phyloP scores from a whole-genome alignment of 2,329 filamentous ascomycete species.

The Pseudogymnoascus sp. region DNA sequence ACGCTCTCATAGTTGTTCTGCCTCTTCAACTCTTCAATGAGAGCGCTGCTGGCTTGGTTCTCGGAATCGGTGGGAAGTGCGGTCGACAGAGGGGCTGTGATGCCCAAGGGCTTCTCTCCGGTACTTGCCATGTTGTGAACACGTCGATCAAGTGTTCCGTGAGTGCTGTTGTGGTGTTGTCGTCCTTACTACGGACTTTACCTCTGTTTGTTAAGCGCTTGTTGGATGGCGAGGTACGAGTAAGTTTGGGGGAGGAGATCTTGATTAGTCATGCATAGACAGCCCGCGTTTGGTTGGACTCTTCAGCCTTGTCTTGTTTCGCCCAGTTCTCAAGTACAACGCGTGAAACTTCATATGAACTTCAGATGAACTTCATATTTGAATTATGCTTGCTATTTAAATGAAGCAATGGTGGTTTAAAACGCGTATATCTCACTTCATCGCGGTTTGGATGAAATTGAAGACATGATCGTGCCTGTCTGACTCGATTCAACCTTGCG shows the following conservation, averaged over 20 bases:
- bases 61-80: slow-evolving; percentile 71
- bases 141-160: slow-evolving; percentile 5
- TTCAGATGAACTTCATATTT: background rate
- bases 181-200: background rate
- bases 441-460: background rate
- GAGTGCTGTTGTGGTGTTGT: background rate
- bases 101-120: slow-evolving; percentile 42
- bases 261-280: background rate
- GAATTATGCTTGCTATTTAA: background rate
- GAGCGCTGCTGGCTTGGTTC: slow-evolving; percentile 65
- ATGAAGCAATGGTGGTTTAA: background rate
- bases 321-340: background rate
- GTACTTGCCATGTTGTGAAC: slow-evolving; percentile 24
- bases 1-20: slow-evolving; percentile 89
- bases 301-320: background rate
- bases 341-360: background rate
- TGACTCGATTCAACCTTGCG: slow-evolving; percentile 3
- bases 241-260: slow-evolving; percentile 3
- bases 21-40: slow-evolving; percentile 76
- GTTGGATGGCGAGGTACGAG: background rate
- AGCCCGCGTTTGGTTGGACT: background rate
- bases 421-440: background rate
- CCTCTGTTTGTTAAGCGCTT: slow-evolving; percentile 5
- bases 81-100: slow-evolving; percentile 78
- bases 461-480: background rate